phyloP scores from a whole-genome alignment of 805 yeast genomes.

The Cyberlindnera lachancei region DNA sequence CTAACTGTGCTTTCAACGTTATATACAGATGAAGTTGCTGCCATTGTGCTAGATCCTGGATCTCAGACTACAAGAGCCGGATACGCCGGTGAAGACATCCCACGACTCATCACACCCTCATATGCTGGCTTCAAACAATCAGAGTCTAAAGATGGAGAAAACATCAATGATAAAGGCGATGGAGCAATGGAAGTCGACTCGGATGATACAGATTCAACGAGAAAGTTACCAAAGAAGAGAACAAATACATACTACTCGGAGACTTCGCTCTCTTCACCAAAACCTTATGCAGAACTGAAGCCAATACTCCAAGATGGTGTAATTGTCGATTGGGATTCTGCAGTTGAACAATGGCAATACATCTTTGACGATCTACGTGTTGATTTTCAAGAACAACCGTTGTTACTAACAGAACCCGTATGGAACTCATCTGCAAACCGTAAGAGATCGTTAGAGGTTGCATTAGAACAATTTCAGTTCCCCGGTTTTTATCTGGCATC shows the following conservation, averaged over 20 bases:
- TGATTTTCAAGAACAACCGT: conserved; percentile 60
- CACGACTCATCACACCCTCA: conserved; percentile 70
- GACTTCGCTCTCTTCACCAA: conserved; percentile 42
- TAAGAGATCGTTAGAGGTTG: conserved; percentile 59
- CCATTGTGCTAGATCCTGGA: conserved; percentile 89
- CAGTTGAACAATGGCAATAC: conserved; percentile 63
- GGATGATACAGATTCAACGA: conserved; percentile 11
- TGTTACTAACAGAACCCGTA: conserved; percentile 78
- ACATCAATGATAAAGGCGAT: too few species aligned
- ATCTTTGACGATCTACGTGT: conserved; percentile 47
- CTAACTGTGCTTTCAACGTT: too few species aligned
- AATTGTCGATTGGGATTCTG: conserved; percentile 82
- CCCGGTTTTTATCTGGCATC: conserved; percentile 81
- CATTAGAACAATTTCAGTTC: conserved; percentile 60
- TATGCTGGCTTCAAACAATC: conserved; percentile 39
- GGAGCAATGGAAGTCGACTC: conserved; percentile 21
- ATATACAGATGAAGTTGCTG: conserved; percentile 74
- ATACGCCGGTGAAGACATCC: conserved; percentile 87
- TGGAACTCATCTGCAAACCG: conserved; percentile 72
- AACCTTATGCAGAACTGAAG: conserved; percentile 42
- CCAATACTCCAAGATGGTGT: conserved; percentile 55
- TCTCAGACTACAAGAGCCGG: conserved; percentile 79
- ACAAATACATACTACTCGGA: conserved; percentile 28
- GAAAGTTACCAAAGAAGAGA: conserved; percentile 13
- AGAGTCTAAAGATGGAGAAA: conserved; percentile 9